These are phyloP conservation scores for Xylaria nigripes DNA, from an alignment of 495 filamentous ascomycete genomes.

Conservation along the genomic window DNA sequence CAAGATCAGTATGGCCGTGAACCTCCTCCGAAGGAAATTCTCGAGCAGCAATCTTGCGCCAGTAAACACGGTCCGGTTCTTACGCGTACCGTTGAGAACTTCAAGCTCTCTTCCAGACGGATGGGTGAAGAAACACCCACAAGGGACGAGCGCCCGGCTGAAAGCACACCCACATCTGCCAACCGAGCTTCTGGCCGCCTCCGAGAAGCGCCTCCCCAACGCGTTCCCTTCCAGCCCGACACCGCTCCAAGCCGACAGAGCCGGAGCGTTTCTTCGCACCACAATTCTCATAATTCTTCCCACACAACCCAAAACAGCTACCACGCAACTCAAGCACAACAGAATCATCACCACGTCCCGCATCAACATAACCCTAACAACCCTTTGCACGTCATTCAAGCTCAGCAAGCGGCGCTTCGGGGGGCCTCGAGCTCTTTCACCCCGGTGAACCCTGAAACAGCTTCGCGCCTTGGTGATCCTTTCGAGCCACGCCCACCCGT, in stretches of 20 bases:
- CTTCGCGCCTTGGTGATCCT: slow-evolving; percentile 44
- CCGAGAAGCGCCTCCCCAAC: slow-evolving; percentile 67
- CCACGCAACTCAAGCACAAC: slow-evolving; percentile 22
- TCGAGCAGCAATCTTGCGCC: slow-evolving; percentile 49
- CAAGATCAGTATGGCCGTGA: slow-evolving; percentile 59
- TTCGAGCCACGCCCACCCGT: slow-evolving; percentile 52
- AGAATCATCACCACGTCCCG: slow-evolving; percentile 17
- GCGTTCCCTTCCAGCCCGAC: slow-evolving; percentile 76
- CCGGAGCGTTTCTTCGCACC: slow-evolving; percentile 45
- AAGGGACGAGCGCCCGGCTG: slow-evolving; percentile 48
- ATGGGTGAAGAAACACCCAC: slow-evolving; percentile 58
- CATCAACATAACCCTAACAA: slow-evolving; percentile 26
- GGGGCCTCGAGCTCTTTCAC: slow-evolving; percentile 32
- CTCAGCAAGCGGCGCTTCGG: slow-evolving; percentile 29
- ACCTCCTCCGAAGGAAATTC: slow-evolving; percentile 72
- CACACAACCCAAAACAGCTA: slow-evolving; percentile 25
- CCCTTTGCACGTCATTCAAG: slow-evolving; percentile 19
- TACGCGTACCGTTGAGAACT: slow-evolving; percentile 71
- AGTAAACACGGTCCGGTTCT: slow-evolving; percentile 63
- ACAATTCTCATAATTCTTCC: slow-evolving; percentile 28
- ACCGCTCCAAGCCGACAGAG: slow-evolving; percentile 51
- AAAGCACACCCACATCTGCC: slow-evolving; percentile 51
- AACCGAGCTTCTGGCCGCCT: slow-evolving; percentile 60
- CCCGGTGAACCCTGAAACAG: slow-evolving; percentile 31
- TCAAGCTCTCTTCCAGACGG: slow-evolving; percentile 36